Evolutionary conservation across 176 grass and related monocot species (phyloP).

Genomic region (Avena atlantica): DNA sequence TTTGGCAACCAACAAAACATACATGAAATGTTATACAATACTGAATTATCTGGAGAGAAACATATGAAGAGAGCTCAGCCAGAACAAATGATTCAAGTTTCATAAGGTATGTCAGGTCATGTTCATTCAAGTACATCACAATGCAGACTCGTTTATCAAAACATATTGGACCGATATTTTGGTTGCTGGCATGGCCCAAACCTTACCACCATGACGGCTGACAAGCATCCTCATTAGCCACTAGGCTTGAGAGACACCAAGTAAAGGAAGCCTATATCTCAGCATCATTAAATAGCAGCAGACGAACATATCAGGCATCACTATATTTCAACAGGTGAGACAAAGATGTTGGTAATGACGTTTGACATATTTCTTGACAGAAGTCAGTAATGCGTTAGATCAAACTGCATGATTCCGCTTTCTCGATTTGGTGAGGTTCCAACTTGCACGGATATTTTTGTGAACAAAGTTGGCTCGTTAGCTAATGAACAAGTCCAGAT

Average conservation of each 20-base stretch:
- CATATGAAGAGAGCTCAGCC: background rate
- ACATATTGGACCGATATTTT: background rate
- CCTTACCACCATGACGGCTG: background rate
- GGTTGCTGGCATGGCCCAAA: background rate
- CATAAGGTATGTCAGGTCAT: background rate
- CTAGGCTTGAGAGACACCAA: background rate
- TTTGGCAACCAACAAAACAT: conserved; percentile 12
- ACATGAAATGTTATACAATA: background rate
- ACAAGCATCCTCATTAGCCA: background rate
- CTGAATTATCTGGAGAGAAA: background rate
- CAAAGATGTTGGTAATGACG: background rate
- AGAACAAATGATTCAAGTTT: background rate
- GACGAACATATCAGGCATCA: background rate
- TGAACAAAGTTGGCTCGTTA: background rate
- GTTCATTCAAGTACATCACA: background rate
- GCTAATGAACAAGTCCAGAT: background rate
- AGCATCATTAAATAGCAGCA: background rate
- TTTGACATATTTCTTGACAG: background rate
- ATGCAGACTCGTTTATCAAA: background rate
- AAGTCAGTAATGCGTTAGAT: background rate
- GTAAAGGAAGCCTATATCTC: conserved; percentile 13
- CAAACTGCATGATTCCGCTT: background rate
- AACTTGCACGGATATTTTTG: background rate
- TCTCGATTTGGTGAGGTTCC: background rate
- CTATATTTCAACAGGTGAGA: background rate